Percentiles rank a stretch among this genome's conserved stretches.
Evolutionary conservation across 1,139 yeast species (phyloP).

Genomic region (Lodderomyces theae): DNA sequence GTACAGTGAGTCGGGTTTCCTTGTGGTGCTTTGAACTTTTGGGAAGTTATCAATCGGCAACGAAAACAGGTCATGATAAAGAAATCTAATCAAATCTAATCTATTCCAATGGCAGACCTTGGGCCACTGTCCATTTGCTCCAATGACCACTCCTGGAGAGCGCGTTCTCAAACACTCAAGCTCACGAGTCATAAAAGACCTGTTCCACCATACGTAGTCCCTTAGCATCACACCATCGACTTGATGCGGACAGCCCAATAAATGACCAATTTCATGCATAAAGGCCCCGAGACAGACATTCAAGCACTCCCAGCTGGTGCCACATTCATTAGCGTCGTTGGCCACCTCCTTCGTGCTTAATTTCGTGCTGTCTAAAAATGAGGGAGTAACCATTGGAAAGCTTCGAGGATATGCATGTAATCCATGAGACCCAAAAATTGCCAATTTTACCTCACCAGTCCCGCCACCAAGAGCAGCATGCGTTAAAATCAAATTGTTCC

Average conservation of each 20-base stretch:
- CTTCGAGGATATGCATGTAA: slow-evolving; percentile 84
- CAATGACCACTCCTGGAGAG: slow-evolving; percentile 42
- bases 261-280: slow-evolving; percentile 93
- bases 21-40: slow-evolving; percentile 28
- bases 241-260: slow-evolving; percentile 89
- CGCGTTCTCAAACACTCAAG: slow-evolving; percentile 47
- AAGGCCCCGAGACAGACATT: slow-evolving; percentile 90
- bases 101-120: slow-evolving; percentile 77
- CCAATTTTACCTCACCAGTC: slow-evolving; percentile 62
- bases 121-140: slow-evolving; percentile 56
- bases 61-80: slow-evolving; percentile 77
- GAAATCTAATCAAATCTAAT: slow-evolving; percentile 71
- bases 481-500: slow-evolving; percentile 59
- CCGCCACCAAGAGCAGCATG: slow-evolving; percentile 98
- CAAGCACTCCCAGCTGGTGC: slow-evolving; percentile 87
- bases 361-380: slow-evolving; percentile 69
- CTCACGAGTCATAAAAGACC: slow-evolving; percentile 80
- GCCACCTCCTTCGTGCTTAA: slow-evolving; percentile 72
- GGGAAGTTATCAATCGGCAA: slow-evolving; percentile 59
- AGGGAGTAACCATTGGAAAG: slow-evolving; percentile 64
- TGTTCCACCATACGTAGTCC: slow-evolving; percentile 76
- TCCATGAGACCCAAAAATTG: slow-evolving; percentile 94
- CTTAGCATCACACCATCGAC: slow-evolving; percentile 86
- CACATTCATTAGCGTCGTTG: slow-evolving; percentile 81
- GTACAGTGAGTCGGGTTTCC: slow-evolving; percentile 19